Percentiles rank a stretch among this genome's conserved stretches.
phyloP scores from a whole-genome alignment of 2,329 filamentous ascomycete genomes.

The Apiospora rasikravindrae region DNA sequence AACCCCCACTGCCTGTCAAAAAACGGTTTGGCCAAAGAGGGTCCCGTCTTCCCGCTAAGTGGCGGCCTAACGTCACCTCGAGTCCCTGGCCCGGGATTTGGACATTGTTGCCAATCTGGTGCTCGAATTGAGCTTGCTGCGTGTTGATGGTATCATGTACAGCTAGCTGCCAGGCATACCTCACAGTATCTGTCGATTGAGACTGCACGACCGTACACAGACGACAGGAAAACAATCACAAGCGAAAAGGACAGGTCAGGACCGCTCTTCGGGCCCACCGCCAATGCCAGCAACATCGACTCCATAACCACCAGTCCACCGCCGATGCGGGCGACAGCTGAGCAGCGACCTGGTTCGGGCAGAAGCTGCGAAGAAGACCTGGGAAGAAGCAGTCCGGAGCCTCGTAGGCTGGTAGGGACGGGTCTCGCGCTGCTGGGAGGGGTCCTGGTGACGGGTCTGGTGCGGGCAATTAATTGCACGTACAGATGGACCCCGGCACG shows the following conservation, averaged over 20 bases:
- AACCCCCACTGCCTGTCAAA: background rate
- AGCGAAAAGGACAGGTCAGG: background rate
- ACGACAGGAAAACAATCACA: background rate
- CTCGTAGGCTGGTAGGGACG: background rate
- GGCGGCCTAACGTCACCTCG: background rate
- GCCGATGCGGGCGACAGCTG: background rate
- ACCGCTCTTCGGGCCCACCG: background rate
- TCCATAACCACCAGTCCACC: background rate
- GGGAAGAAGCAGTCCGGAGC: background rate
- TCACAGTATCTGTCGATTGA: no score
- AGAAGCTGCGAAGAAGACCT: background rate
- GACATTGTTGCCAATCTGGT: background rate
- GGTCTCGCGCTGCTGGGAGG: background rate
- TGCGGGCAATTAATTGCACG: constrained; percentile 15
- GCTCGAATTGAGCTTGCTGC: no score
- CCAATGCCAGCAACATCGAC: background rate
- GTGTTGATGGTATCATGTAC: no score
- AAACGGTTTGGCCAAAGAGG: background rate
- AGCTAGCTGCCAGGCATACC: no score
- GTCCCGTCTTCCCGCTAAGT: background rate
- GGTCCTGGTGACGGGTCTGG: background rate
- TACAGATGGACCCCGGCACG: background rate
- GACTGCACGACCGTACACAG: no score
- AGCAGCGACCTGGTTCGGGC: background rate
- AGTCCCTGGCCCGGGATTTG: no score